phyloP scores from a whole-genome alignment of 495 filamentous ascomycete species.

The Astrothelium macrocarpum region DNA sequence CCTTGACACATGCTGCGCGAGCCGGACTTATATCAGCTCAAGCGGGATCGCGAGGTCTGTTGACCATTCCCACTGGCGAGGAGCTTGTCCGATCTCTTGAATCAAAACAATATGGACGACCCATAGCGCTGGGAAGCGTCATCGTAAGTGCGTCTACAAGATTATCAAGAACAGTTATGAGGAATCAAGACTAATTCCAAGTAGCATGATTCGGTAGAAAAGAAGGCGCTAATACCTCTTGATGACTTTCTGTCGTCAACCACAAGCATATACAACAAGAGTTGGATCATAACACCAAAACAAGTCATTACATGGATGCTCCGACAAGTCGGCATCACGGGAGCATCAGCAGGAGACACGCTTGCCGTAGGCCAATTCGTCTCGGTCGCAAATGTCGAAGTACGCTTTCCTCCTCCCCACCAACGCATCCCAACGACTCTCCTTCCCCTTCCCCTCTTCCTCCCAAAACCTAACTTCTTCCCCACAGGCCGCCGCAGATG shows the following conservation, averaged over 20 bases:
- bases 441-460: conserved; percentile 20
- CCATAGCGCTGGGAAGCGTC: conserved; percentile 71
- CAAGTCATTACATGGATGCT: conserved; percentile 67
- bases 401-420: no score
- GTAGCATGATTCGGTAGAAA: conserved; percentile 53
- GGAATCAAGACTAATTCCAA: conserved; percentile 23
- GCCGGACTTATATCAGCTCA: conserved; percentile 53
- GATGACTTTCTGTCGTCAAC: conserved; percentile 48
- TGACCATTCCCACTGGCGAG: conserved; percentile 60
- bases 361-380: conserved; percentile 47
- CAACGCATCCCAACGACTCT: no score
- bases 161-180: not conserved
- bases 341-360: conserved; percentile 35
- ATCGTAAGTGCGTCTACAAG: conserved; percentile 30
- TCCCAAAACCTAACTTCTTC: not conserved
- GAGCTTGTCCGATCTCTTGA: conserved; percentile 62
- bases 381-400: conserved; percentile 50
- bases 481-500: conserved; percentile 23
- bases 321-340: conserved; percentile 54
- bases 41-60: conserved; percentile 34
- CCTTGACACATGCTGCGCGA: conserved; percentile 54
- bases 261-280: conserved; percentile 53
- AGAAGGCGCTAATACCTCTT: conserved; percentile 58
- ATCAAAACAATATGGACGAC: conserved; percentile 68
- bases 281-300: conserved; percentile 46